Evolutionary conservation across 345 rosid species (phyloP).

Genomic region (Hypericum perforatum): DNA sequence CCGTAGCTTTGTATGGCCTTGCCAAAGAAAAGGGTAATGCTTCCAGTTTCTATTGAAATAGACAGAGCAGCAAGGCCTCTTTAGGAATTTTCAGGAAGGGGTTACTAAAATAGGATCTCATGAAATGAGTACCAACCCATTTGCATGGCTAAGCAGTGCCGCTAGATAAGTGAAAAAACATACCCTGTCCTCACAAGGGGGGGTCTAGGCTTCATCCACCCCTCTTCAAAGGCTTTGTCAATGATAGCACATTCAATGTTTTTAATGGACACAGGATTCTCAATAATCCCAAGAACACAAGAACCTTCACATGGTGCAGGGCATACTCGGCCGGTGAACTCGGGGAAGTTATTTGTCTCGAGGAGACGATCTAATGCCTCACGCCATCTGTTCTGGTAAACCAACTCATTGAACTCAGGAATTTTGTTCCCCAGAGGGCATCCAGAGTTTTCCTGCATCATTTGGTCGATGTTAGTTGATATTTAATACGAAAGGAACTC

Average conservation of each 20-base stretch:
- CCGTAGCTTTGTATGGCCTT: not conserved
- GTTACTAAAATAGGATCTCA: too few species aligned
- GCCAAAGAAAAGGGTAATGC: too few species aligned
- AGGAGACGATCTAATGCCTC: conserved; percentile 94
- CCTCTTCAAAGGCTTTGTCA: conserved; percentile 94
- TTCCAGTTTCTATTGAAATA: too few species aligned
- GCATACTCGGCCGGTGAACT: conserved; percentile 98
- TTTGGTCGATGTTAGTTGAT: not conserved
- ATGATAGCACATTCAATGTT: conserved; percentile 84
- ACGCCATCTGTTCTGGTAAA: conserved; percentile 95
- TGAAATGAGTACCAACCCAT: too few species aligned
- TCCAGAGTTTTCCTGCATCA: conserved; percentile 82
- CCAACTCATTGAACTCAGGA: conserved; percentile 96
- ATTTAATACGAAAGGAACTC: not conserved
- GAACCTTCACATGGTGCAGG: conserved; percentile 99
- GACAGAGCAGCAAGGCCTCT: too few species aligned
- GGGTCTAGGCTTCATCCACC: conserved; percentile 96
- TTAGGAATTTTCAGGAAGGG: too few species aligned
- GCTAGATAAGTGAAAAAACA: not conserved
- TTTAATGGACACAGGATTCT: conserved; percentile 96
- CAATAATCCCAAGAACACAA: conserved; percentile 98
- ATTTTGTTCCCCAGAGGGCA: conserved; percentile 99
- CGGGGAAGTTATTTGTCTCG: conserved; percentile 98
- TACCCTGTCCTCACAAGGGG: conserved; percentile 89
- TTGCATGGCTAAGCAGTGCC: too few species aligned